Percentiles rank a stretch among this genome's conserved stretches.
Evolutionary conservation across 2,329 filamentous ascomycete genomes (phyloP).

Genomic region (Cladosporium sp.): DNA sequence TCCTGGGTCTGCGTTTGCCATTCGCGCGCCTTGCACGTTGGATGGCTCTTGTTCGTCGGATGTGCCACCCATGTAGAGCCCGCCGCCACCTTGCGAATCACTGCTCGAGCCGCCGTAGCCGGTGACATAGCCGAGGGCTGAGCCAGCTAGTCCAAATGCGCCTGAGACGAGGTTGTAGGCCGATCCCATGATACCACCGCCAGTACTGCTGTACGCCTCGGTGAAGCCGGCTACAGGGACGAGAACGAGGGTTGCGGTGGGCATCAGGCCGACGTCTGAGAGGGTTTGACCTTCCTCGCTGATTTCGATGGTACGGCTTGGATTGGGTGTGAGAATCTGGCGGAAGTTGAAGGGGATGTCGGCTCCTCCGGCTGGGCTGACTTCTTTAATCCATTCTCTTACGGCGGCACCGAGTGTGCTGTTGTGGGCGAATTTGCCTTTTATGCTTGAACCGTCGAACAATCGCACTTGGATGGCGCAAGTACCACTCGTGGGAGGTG

Average conservation of each 20-base stretch:
- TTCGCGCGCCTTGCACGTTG: constrained; percentile 21
- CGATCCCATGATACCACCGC: constrained; percentile 30
- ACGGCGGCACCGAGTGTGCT: constrained; percentile 63
- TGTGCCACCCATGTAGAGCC: constrained; percentile 26
- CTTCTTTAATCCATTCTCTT: constrained; percentile 68
- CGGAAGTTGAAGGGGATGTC: constrained; percentile 71
- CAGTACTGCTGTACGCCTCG: constrained; percentile 49
- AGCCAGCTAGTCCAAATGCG: constrained; percentile 31
- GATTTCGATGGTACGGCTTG: constrained; percentile 68
- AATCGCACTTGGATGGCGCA: constrained; percentile 66
- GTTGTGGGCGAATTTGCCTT: constrained; percentile 58
- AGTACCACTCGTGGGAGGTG: constrained; percentile 19
- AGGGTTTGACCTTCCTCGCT: constrained; percentile 69
- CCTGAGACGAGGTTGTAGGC: constrained; percentile 33
- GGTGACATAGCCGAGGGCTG: constrained; percentile 26
- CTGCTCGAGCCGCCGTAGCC: constrained; percentile 15
- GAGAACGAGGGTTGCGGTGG: constrained; percentile 77
- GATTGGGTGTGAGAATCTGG: constrained; percentile 71
- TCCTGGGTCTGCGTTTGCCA: constrained; percentile 16
- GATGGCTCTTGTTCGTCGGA: constrained; percentile 18
- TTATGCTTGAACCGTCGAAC: constrained; percentile 77
- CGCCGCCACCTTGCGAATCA: background rate
- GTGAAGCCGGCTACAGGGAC: constrained; percentile 62
- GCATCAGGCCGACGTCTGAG: constrained; percentile 65
- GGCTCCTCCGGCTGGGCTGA: constrained; percentile 39